Base-by-base conservation (phyloP, 108 stramenopile genomes). In the Nitzschia sp. region DNA sequence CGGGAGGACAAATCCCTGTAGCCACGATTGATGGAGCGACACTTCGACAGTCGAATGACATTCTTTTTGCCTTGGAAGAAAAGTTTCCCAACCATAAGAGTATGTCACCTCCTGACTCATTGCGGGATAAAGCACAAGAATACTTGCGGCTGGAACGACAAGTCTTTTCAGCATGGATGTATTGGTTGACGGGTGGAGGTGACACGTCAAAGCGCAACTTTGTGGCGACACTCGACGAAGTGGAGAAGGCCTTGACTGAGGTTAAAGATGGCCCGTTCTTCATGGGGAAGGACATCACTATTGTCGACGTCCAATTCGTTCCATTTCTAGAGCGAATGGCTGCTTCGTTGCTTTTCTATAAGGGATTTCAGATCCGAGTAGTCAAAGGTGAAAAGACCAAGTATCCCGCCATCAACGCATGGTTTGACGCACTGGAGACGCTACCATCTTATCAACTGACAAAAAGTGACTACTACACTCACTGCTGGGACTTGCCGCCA, bases 381-480 rank as follows among this genome's bases (percentile, higher is more conserved):
- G 60, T 42, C 60, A 61, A 61, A 36, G 60, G 84, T 26, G 77
- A 75, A 38, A 63, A 58, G 46, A 81, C 83, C 13, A 66, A 83
- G 13, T 96, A 75, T 78, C 88, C 94, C 2, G 80, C 72, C 31
- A 67, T 98, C 54, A 94, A 94, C 68, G 64, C 54, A 26, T 98
- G 97, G 97, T 95, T 98, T 69, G 93, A 96, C 67, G 95, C 89
- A 32, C 91, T 98, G 90, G 96, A 97, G 79, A 84, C 74, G 59
- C 59, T 82, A 32, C 66, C 75, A 27, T 76, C 86, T 2, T 97
- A 97, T 69, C 89, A 85, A 59, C 78, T 91, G 13, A 95, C 93
- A 34, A 93, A 95, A 59, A 79, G 82, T 33, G 95, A 96, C 71
- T 96, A 94, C 71, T 96, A 94, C 80, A 95, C 95, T 6, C 95